These are phyloP conservation scores for Lipomyces sp. DNA, from an alignment of 805 yeast species.

Conservation along the genomic window DNA sequence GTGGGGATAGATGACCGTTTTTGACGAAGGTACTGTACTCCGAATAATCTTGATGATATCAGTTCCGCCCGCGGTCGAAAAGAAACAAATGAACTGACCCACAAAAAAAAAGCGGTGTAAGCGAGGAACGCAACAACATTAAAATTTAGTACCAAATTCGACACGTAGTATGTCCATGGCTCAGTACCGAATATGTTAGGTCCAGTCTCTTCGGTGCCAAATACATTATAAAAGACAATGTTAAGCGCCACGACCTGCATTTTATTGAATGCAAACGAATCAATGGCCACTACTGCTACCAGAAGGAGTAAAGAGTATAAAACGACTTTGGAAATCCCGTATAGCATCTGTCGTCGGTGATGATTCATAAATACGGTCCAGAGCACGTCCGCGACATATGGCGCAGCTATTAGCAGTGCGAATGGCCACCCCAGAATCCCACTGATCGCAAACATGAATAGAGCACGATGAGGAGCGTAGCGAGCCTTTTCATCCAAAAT, in stretches of 20 bases:
- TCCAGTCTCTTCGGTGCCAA: constrained; percentile 72
- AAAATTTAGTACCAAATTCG: constrained; percentile 76
- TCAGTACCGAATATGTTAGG: constrained; percentile 92
- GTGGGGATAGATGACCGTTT: constrained; percentile 13
- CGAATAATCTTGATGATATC: constrained; percentile 8
- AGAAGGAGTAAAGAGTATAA: constrained; percentile 4
- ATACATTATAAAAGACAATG: constrained; percentile 81
- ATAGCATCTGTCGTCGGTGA: background rate
- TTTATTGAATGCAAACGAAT: constrained; percentile 65
- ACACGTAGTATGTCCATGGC: constrained; percentile 70
- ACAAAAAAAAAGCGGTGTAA: constrained; percentile 31
- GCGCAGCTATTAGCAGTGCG: constrained; percentile 64
- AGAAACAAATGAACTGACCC: constrained; percentile 22
- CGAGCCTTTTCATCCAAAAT: constrained; percentile 34
- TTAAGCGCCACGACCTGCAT: constrained; percentile 72
- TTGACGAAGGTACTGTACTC: constrained; percentile 1
- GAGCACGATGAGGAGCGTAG: constrained; percentile 26
- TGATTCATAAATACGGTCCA: constrained; percentile 32
- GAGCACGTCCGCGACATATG: constrained; percentile 53
- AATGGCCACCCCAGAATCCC: constrained; percentile 94
- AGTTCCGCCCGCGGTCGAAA: background rate
- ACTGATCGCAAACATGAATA: constrained; percentile 60
- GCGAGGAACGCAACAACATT: constrained; percentile 53
- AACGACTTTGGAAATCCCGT: constrained; percentile 37
- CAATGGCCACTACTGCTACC: constrained; percentile 51